Evolutionary conservation across 345 rosid genomes (phyloP).

Genomic region (Salix udensis): DNA sequence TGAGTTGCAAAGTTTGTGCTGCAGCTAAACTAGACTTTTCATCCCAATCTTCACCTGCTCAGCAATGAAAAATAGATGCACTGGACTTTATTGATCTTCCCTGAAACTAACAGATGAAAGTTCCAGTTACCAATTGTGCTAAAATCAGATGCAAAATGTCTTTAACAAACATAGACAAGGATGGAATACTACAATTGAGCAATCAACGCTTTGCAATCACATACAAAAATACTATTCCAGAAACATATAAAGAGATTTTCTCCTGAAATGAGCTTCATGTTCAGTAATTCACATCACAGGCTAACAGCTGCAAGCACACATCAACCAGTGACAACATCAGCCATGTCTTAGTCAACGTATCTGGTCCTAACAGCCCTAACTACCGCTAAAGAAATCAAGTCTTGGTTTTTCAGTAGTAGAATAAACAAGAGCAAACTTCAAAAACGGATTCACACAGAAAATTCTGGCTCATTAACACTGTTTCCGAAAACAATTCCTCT

Average conservation of each 20-base stretch:
- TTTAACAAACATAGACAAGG: background rate
- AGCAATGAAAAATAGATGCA: constrained; percentile 3
- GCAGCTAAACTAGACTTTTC: constrained; percentile 23
- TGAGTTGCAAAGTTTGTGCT: constrained; percentile 12
- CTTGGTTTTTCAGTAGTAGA: background rate
- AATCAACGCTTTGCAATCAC: constrained; percentile 10
- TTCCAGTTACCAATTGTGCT: background rate
- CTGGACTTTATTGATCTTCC: constrained; percentile 3
- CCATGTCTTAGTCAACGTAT: background rate
- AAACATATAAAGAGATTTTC: background rate
- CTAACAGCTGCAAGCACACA: no score
- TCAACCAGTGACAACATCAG: background rate
- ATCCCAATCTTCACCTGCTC: constrained; percentile 36
- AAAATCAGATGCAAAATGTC: constrained; percentile 2
- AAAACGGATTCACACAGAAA: background rate
- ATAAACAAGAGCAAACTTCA: background rate
- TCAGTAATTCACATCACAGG: no score
- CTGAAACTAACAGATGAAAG: background rate
- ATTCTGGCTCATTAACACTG: no score
- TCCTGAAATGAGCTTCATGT: no score
- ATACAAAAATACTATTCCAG: background rate
- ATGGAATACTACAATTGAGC: background rate
- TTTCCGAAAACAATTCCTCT: background rate
- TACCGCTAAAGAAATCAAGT: background rate
- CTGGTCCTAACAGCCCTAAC: no score